Percentiles rank a stretch among this genome's conserved stretches.
These are phyloP conservation scores for Aeminium ludgeri DNA, from an alignment of 495 filamentous ascomycete genomes.

Conservation along the genomic window DNA sequence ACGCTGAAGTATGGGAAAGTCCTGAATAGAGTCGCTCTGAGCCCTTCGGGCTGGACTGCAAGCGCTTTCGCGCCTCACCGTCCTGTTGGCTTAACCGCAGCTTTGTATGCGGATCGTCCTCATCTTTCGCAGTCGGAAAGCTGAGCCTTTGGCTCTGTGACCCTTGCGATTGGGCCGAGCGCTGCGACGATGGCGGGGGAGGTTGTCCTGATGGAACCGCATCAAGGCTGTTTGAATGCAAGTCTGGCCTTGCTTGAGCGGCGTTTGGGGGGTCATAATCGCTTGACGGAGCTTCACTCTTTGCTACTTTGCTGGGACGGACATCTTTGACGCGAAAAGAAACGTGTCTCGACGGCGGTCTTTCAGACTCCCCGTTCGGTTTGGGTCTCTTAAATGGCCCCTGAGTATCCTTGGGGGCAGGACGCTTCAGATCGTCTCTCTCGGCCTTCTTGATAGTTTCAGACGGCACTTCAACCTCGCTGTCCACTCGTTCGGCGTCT, in stretches of 20 bases:
- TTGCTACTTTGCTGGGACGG: not conserved
- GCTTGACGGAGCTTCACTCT: not conserved
- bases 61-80: not conserved
- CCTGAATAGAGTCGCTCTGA: not conserved
- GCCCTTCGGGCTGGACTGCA: constrained; percentile 11
- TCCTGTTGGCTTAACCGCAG: constrained; percentile 52
- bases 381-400: constrained; percentile 10
- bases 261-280: not conserved
- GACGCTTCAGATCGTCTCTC: constrained; percentile 4
- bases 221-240: not conserved
- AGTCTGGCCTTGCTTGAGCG: not conserved
- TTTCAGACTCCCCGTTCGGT: not conserved
- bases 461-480: not conserved
- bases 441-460: constrained; percentile 2
- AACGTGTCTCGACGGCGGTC: constrained; percentile 1
- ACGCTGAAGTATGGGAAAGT: not conserved
- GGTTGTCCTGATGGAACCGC: constrained; percentile 4
- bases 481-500: constrained; percentile 1
- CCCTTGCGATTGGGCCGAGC: constrained; percentile 18
- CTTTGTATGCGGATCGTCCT: constrained; percentile 46
- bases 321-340: constrained; percentile 9
- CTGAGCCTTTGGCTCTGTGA: constrained; percentile 29
- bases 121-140: constrained; percentile 69
- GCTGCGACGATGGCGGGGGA: constrained; percentile 6
- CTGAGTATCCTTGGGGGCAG: constrained; percentile 2